phyloP scores from a whole-genome alignment of 768 basidiomycete species.

The Amyloporia xantha region DNA sequence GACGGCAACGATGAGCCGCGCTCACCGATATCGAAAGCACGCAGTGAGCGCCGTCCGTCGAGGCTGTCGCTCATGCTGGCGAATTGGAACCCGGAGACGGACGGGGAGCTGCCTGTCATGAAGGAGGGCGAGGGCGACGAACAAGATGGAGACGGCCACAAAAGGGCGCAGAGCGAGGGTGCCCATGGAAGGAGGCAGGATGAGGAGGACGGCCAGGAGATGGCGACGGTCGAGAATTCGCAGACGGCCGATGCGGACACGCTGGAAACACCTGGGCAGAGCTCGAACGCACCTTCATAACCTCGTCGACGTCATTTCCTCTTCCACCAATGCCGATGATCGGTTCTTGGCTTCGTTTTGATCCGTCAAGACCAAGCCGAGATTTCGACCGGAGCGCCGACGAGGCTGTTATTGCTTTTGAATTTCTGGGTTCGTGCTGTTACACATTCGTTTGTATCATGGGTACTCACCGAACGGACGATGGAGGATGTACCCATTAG shows the following conservation, averaged over 20 bases:
- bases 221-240: neutral
- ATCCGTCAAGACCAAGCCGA: no score
- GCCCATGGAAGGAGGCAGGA: neutral
- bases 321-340: no score
- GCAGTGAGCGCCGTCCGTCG: constrained; percentile 12
- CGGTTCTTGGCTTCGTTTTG: no score
- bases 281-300: neutral
- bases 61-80: constrained; percentile 21
- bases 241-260: neutral
- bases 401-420: no score
- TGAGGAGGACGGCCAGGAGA: neutral
- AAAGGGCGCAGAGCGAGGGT: neutral
- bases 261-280: neutral
- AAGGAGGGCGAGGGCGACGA: neutral
- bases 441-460: no score
- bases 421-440: no score
- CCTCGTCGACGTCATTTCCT: neutral
- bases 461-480: no score
- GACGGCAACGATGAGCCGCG: constrained; percentile 5
- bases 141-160: neutral
- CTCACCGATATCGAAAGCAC: neutral
- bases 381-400: no score
- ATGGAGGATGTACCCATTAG: no score
- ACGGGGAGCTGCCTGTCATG: constrained; percentile 2
- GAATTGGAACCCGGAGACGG: constrained; percentile 20